These are phyloP conservation scores for Darksidea phi DNA, from an alignment of 495 filamentous ascomycete genomes.

Conservation along the genomic window DNA sequence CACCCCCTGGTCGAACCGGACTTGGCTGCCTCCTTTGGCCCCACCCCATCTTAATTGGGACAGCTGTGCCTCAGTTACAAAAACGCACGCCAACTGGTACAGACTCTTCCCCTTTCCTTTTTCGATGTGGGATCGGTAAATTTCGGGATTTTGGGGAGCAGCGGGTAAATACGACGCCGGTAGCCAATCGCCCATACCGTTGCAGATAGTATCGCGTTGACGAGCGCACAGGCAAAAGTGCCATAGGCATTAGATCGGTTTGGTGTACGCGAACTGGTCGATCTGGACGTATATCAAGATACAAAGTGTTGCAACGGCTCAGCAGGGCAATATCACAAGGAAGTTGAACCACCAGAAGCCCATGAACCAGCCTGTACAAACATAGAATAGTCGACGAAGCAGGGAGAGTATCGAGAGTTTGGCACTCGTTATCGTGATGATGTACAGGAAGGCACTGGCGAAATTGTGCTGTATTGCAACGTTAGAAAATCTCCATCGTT, in stretches of 20 bases:
- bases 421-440: conserved; percentile 2
- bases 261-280: background rate
- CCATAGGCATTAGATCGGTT: conserved; percentile 1
- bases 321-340: conserved; percentile 1
- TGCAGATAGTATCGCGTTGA: background rate
- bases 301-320: conserved; percentile 1
- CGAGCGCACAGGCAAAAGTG: background rate
- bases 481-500: background rate
- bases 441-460: conserved; percentile 7
- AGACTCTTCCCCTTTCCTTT: too few species aligned
- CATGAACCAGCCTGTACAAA: conserved; percentile 4
- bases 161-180: too few species aligned
- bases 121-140: too few species aligned
- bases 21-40: too few species aligned
- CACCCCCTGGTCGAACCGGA: too few species aligned
- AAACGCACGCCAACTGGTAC: too few species aligned
- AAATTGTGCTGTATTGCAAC: background rate
- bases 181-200: too few species aligned
- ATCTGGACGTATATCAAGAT: conserved; percentile 4
- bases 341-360: conserved; percentile 4
- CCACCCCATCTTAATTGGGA: too few species aligned
- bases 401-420: conserved; percentile 1
- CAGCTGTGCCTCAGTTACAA: too few species aligned
- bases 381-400: conserved; percentile 2
- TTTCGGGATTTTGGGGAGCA: too few species aligned